Evolutionary conservation across 495 filamentous ascomycete species (phyloP).

Genomic region (Penicillium robsamsonii): DNA sequence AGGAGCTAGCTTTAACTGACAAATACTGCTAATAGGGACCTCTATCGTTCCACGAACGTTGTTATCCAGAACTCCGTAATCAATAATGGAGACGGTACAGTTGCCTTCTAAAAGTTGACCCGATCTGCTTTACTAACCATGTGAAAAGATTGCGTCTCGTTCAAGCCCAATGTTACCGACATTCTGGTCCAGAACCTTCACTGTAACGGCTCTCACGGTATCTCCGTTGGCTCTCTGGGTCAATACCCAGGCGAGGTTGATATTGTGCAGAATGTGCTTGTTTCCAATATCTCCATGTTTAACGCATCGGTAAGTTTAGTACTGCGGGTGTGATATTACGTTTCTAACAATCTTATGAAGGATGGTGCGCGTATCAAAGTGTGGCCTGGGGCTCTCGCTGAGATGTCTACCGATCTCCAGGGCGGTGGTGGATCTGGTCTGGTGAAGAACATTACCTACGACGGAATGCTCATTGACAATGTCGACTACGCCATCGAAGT

Average conservation of each 20-base stretch:
- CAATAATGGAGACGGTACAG: conserved; percentile 62
- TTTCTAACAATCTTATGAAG: conserved; percentile 14
- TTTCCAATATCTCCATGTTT: conserved; percentile 66
- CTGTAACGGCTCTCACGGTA: conserved; percentile 74
- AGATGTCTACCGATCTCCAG: conserved; percentile 55
- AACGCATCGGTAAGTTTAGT: conserved; percentile 49
- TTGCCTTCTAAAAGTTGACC: background rate
- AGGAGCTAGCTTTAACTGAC: background rate
- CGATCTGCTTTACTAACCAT: background rate
- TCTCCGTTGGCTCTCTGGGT: conserved; percentile 65
- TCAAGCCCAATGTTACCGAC: conserved; percentile 76
- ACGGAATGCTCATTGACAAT: conserved; percentile 53
- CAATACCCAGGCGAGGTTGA: conserved; percentile 63
- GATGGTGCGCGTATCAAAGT: conserved; percentile 72
- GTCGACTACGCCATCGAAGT: conserved; percentile 66
- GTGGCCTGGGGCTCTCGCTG: conserved; percentile 56
- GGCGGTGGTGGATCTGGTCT: conserved; percentile 58
- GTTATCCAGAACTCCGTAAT: conserved; percentile 68
- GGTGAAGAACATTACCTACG: conserved; percentile 57
- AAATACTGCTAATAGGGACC: conserved; percentile 42
- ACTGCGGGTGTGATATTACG: background rate
- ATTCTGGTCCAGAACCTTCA: conserved; percentile 67
- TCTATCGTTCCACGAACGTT: conserved; percentile 59
- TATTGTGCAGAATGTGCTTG: conserved; percentile 63
- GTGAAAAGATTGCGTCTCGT: conserved; percentile 62